Percentiles rank a stretch among this genome's conserved stretches.
Conservation (phyloP, 805 yeast species). For the Yarrowia keelungensis region DNA sequence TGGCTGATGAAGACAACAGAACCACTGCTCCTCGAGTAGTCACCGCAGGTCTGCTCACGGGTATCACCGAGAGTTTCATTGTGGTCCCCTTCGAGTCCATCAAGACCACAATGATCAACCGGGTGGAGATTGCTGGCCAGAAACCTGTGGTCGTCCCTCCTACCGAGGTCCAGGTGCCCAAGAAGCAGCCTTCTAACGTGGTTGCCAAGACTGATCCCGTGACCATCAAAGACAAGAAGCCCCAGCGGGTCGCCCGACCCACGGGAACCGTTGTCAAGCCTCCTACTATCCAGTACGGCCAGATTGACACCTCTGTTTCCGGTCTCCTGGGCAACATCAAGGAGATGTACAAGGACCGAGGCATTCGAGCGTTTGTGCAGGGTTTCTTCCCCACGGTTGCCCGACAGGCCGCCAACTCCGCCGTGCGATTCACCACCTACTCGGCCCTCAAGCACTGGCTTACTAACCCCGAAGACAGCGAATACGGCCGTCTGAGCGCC, state of each 20-base stretch:
- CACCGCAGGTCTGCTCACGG: constrained; percentile 85
- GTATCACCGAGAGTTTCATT: constrained; percentile 73
- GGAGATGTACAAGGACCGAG: constrained; percentile 76
- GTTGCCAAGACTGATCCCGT: not conserved
- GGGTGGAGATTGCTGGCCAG: constrained; percentile 27
- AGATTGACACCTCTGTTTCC: constrained; percentile 46
- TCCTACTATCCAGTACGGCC: constrained; percentile 47
- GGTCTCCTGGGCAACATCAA: constrained; percentile 45
- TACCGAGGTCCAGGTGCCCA: constrained; percentile 19
- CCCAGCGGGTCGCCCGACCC: constrained; percentile 30
- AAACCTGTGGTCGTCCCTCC: constrained; percentile 38
- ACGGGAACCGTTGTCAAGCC: constrained; percentile 44
- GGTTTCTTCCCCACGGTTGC: constrained; percentile 84
- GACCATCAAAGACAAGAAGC: constrained; percentile 23
- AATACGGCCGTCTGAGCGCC: constrained; percentile 46
- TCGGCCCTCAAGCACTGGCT: constrained; percentile 73
- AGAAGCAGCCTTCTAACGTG: not conserved
- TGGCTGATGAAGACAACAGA: constrained; percentile 64
- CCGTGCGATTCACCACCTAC: constrained; percentile 84
- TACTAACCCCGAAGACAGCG: constrained; percentile 44
- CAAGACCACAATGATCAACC: constrained; percentile 46
- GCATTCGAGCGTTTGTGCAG: constrained; percentile 77
- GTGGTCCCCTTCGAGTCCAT: constrained; percentile 86
- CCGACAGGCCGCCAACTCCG: constrained; percentile 79
- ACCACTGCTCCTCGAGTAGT: constrained; percentile 81